Evolutionary conservation across 2,329 filamentous ascomycete species (phyloP).

Genomic region (Trichoderma sp.): DNA sequence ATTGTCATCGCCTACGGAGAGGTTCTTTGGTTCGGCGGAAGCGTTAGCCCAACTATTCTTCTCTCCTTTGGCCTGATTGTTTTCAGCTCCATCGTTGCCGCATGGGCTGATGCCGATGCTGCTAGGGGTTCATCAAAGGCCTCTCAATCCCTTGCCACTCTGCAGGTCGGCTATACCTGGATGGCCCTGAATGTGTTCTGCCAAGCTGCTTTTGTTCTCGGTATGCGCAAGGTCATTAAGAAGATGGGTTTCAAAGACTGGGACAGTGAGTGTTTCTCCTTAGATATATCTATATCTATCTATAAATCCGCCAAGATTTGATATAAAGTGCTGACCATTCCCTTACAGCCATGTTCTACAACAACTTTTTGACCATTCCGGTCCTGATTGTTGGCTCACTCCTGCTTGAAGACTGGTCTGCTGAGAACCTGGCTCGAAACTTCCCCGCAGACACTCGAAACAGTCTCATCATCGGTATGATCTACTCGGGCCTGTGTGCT

Average conservation of each 20-base stretch:
- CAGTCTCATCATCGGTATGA: constrained; percentile 80
- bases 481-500: constrained; percentile 88
- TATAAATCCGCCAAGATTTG: not conserved
- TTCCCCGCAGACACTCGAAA: constrained; percentile 84
- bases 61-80: constrained; percentile 98
- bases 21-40: constrained; percentile 96
- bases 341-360: constrained; percentile 95
- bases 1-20: constrained; percentile 98
- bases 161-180: constrained; percentile 96
- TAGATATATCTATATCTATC: not conserved
- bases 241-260: constrained; percentile 99
- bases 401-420: constrained; percentile 88
- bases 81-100: constrained; percentile 87
- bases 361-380: constrained; percentile 95
- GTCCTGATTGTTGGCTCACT: constrained; percentile 82
- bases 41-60: constrained; percentile 81
- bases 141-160: constrained; percentile 76
- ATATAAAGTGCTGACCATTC: constrained; percentile 35
- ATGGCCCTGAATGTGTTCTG: constrained; percentile 97
- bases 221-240: constrained; percentile 99
- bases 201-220: constrained; percentile 83
- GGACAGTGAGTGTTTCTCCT: constrained; percentile 72
- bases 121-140: constrained; percentile 68
- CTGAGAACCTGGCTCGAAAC: constrained; percentile 78
- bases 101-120: constrained; percentile 95